Evolutionary conservation across 768 basidiomycete genomes (phyloP).

Genomic region (Rhizopogon salebrosus): DNA sequence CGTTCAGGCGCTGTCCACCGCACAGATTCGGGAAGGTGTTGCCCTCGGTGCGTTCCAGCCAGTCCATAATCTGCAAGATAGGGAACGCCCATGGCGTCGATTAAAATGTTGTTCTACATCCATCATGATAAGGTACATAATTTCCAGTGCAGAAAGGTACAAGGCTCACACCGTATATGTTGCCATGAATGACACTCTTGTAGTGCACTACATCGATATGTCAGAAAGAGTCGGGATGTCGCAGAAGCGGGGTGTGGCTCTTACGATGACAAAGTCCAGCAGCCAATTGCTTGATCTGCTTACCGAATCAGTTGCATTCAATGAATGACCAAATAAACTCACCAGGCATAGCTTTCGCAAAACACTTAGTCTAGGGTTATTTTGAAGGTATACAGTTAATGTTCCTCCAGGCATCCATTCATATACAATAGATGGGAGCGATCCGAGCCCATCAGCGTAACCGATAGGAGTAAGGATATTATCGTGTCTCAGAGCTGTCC

Average conservation of each 20-base stretch:
- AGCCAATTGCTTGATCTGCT: constrained; percentile 6
- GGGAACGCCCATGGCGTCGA: background rate
- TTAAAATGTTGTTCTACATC: constrained; percentile 5
- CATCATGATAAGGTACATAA: background rate
- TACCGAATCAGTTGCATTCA: background rate
- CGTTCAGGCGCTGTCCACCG: constrained; percentile 7
- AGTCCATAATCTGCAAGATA: constrained; percentile 4
- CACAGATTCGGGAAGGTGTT: background rate
- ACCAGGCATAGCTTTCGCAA: constrained; percentile 10
- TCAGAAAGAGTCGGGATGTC: background rate
- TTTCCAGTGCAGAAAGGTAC: background rate
- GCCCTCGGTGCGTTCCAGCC: background rate
- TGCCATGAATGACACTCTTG: constrained; percentile 25
- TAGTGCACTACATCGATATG: constrained; percentile 15
- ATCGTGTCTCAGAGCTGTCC: constrained; percentile 4
- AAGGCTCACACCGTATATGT: constrained; percentile 29
- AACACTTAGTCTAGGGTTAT: background rate
- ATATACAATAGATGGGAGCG: constrained; percentile 17
- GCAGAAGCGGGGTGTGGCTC: background rate
- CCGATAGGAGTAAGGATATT: constrained; percentile 16
- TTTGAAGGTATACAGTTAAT: constrained; percentile 11
- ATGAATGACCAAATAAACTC: background rate
- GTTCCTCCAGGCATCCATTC: constrained; percentile 21
- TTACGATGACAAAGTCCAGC: constrained; percentile 19
- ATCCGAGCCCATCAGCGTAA: constrained; percentile 13